Percentiles rank a stretch among this genome's conserved stretches.
These are phyloP conservation scores for Sambucus nigra DNA, from an alignment of 129 eudicot genomes.

Conservation along the genomic window DNA sequence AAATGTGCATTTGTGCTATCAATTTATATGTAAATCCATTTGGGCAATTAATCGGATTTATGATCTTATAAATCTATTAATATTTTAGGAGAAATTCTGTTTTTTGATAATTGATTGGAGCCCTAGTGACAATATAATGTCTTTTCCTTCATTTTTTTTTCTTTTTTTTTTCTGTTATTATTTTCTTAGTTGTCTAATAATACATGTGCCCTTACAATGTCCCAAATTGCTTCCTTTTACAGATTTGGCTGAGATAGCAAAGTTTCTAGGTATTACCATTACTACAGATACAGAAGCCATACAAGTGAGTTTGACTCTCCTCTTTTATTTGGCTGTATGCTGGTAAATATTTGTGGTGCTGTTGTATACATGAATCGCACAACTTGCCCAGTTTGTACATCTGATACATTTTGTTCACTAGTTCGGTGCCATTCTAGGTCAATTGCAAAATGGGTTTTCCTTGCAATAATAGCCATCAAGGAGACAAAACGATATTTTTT, in stretches of 20 bases:
- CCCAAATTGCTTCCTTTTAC: slow-evolving; percentile 10
- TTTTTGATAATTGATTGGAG: too few species aligned
- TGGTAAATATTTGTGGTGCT: not conserved
- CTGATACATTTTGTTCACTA: not conserved
- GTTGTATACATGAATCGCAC: not conserved
- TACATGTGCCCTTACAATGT: too few species aligned
- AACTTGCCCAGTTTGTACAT: not conserved
- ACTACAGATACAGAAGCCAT: slow-evolving; percentile 85
- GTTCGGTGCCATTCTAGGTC: too few species aligned
- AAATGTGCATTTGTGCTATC: too few species aligned
- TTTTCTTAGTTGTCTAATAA: too few species aligned
- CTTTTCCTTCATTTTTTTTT: too few species aligned
- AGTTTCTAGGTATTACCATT: slow-evolving; percentile 89
- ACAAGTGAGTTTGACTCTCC: slow-evolving; percentile 52
- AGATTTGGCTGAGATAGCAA: slow-evolving; percentile 98
- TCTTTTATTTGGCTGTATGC: slow-evolving; percentile 2
- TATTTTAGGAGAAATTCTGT: too few species aligned
- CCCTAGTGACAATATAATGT: too few species aligned
- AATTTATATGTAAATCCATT: too few species aligned
- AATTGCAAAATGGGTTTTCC: not conserved
- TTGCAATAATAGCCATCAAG: not conserved
- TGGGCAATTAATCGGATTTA: too few species aligned
- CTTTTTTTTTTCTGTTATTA: too few species aligned
- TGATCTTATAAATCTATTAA: too few species aligned
- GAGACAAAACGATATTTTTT: not conserved